Evolutionary conservation across 148 eudicot species (phyloP), one percentile per base, ranked within the genome.

Genomic region (Vaccinium myrtillus): DNA sequence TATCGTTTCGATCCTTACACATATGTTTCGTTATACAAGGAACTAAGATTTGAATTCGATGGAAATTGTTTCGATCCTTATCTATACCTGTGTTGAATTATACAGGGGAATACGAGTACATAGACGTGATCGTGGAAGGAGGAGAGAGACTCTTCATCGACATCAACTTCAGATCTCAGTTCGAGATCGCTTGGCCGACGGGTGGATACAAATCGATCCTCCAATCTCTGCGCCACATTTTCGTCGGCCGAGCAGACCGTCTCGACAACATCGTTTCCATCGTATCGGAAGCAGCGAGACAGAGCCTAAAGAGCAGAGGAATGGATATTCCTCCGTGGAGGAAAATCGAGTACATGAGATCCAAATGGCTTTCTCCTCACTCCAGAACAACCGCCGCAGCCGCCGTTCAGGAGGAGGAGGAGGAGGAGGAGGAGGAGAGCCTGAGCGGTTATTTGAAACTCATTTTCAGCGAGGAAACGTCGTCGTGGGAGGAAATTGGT

Each of bases 301-400:
- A 83, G 78, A 89, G 91, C 87, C 75, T 93, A 53, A 91, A 87
- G 88, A 89, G 89, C 91, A 93, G 89, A 69, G 95, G 91, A 8
- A 90, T 93, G 92, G 92, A 81, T 71, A 70, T 93, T 14, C 90
- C 95, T 39, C 95, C 95, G 19, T 93, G 95, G 95, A 88, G 95
- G 53, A 90, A 89, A 61, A 84, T 89, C 8, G 92, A 90, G 58
- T 93, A 93, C 81, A 87, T 88, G 84, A 86, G 83, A 73, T 89
- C 93, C 75, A 93, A 93, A 78, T 93, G 95, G 95, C 89, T 93
- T 30, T 86, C 92, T 18, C 85, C 90, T 16, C 78, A 86, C 87
- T 79, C 82, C 30, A 85, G 94, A 74, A 63, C 86, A 76, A 19
- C 73, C 73, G 5, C 73, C 6, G 73, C 8, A 3, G n/a, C 82